phyloP scores from a whole-genome alignment of 2,329 filamentous ascomycete genomes.

The Mycogone perniciosa region DNA sequence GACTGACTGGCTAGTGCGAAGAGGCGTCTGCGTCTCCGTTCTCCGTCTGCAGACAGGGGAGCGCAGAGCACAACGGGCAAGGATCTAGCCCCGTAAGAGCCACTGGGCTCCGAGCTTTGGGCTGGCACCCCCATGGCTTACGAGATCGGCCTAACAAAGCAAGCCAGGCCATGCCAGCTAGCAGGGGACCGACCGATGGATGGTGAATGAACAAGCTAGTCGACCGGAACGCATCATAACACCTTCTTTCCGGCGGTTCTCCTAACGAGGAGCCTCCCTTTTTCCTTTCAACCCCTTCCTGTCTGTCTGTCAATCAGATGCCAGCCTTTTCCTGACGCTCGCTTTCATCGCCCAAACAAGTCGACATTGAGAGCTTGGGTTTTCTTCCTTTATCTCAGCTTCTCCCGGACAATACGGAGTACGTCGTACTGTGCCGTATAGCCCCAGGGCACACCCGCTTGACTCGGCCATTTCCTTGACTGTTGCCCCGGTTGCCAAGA shows the following conservation, averaged over 20 bases:
- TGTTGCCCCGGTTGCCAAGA: constrained; percentile 9
- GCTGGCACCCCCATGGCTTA: constrained; percentile 13
- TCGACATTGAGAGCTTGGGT: constrained; percentile 2
- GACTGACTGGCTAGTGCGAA: constrained; percentile 12
- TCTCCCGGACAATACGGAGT: constrained; percentile 6
- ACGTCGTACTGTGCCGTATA: constrained; percentile 3
- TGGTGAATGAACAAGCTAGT: constrained; percentile 10
- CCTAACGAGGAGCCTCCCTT: constrained; percentile 11
- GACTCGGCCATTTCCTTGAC: constrained; percentile 8
- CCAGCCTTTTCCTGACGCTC: constrained; percentile 13
- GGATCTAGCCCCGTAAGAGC: constrained; percentile 11
- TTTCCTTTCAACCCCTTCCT: constrained; percentile 12
- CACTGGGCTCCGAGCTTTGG: constrained; percentile 11
- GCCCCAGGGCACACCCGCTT: constrained; percentile 6
- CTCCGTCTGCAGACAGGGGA: constrained; percentile 13
- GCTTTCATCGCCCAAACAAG: constrained; percentile 8
- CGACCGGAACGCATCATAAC: constrained; percentile 12
- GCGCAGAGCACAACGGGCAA: constrained; percentile 7
- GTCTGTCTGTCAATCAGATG: background rate
- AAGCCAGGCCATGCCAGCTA: constrained; percentile 6
- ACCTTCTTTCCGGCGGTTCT: constrained; percentile 10
- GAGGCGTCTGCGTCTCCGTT: constrained; percentile 11
- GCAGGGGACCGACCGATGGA: constrained; percentile 12
- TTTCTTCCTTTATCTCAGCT: background rate
- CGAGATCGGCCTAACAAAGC: constrained; percentile 14